phyloP scores from a whole-genome alignment of 306 rosid genomes.

The Echinosophora koreensis region DNA sequence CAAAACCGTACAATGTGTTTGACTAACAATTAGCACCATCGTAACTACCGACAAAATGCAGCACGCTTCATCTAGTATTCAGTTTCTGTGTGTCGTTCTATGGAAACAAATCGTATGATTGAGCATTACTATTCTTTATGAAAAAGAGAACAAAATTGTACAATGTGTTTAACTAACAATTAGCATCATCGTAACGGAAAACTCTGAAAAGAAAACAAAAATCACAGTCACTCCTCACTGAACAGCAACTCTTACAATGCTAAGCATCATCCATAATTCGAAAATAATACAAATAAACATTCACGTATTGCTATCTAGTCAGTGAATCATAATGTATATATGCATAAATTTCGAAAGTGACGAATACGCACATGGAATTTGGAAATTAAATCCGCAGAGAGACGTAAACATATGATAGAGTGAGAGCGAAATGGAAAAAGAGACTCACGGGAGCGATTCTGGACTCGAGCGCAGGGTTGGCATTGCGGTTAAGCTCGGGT shows the following conservation, averaged over 20 bases:
- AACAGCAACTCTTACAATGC: neutral
- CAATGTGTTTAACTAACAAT: neutral
- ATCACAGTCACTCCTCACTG: slow-evolving; percentile 11
- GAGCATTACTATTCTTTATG: neutral
- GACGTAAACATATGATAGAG: neutral
- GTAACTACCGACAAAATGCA: neutral
- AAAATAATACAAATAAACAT: neutral
- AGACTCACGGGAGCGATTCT: slow-evolving; percentile 83
- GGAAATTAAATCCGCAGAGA: slow-evolving; percentile 16
- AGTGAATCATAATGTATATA: slow-evolving; percentile 32
- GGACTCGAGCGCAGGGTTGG: slow-evolving; percentile 73
- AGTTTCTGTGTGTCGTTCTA: neutral
- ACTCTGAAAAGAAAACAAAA: neutral
- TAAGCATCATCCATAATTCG: neutral
- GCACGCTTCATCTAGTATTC: too few relatives aligned
- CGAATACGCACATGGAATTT: neutral
- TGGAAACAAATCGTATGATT: neutral
- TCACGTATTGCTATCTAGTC: neutral
- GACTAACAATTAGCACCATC: neutral
- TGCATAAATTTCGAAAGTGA: neutral
- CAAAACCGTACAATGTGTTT: neutral
- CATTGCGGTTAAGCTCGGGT: slow-evolving; percentile 60
- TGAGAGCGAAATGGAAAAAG: neutral
- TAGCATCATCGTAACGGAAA: neutral
- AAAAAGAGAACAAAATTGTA: neutral